Conservation (phyloP, 768 basidiomycete species). For the Mrakia blollopis region DNA sequence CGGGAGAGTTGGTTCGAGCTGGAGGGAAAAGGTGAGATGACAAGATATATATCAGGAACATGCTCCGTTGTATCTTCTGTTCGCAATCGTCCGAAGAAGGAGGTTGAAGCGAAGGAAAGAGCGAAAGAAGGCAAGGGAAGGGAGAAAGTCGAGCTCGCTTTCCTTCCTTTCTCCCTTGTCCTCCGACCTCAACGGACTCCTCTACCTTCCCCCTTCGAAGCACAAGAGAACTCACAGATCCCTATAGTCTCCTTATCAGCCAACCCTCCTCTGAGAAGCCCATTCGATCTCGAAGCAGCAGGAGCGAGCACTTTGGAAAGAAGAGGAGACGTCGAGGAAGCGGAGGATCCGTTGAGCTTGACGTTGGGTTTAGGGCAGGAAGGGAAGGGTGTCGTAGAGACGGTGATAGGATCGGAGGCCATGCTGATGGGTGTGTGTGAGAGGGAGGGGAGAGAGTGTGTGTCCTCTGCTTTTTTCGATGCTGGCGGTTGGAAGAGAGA, state of each 20-base stretch:
- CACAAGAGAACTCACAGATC: neutral
- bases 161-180: neutral
- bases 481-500: neutral
- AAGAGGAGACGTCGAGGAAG: neutral
- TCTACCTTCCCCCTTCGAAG: too few species aligned
- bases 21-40: neutral
- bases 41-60: neutral
- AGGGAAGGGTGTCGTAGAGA: neutral
- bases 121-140: neutral
- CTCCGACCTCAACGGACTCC: neutral
- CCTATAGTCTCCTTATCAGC: neutral
- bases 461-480: neutral
- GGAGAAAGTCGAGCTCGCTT: neutral
- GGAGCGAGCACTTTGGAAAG: conserved; percentile 6
- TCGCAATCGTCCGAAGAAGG: neutral
- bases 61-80: neutral
- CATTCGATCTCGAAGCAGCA: neutral
- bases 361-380: neutral
- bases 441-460: neutral
- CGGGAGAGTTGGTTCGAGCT: conserved; percentile 13
- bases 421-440: neutral
- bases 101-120: neutral
- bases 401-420: neutral
- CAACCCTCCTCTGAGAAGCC: neutral
- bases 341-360: neutral